Evolutionary conservation across 257 asterid species (phyloP).

Genomic region (Petunia axillaris): DNA sequence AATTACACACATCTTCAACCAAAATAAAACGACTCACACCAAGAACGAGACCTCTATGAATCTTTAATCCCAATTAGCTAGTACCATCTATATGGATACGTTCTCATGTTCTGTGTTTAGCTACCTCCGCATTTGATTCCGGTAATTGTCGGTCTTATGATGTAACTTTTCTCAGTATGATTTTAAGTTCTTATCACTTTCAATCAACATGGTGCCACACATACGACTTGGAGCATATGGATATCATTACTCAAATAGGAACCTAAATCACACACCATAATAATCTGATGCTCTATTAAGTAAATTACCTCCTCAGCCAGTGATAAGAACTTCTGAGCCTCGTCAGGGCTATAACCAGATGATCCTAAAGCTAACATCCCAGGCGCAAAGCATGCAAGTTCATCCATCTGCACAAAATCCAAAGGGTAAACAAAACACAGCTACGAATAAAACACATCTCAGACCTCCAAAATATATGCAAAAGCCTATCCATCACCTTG

Average conservation of each 20-base stretch:
- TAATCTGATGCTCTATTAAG: neutral
- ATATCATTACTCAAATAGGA: neutral
- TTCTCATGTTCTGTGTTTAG: neutral
- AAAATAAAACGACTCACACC: neutral
- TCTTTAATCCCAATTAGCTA: no score
- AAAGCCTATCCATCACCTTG: constrained; percentile 60
- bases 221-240: neutral
- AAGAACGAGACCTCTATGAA: neutral
- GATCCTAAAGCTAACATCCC: constrained; percentile 98
- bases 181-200: neutral
- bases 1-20: neutral
- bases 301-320: constrained; percentile 90
- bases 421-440: constrained; percentile 29
- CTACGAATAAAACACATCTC: constrained; percentile 3
- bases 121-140: neutral
- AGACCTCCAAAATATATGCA: constrained; percentile 6
- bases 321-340: constrained; percentile 70
- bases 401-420: constrained; percentile 84
- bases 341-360: constrained; percentile 82
- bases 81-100: neutral
- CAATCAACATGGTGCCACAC: neutral
- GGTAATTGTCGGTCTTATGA: neutral
- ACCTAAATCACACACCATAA: neutral
- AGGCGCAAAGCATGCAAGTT: constrained; percentile 99
- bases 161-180: neutral